Evolutionary conservation across 129 eudicot genomes (phyloP), one percentile per base, ranked within the genome.

Genomic region (Artemisia argyi): DNA sequence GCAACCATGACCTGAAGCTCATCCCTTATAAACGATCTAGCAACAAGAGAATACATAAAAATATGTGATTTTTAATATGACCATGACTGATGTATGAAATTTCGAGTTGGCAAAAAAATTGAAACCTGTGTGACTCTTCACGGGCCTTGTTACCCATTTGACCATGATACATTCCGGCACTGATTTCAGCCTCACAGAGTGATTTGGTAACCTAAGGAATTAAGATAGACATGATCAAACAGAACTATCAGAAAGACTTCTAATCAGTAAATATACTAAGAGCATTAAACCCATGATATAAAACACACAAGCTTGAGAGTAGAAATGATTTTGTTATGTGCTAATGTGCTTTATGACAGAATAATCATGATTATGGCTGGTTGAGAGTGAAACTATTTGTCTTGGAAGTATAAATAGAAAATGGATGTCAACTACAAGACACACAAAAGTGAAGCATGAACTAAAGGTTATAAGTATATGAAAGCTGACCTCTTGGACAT

Each of bases 121-220:
- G 65, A 39, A 55, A 92, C 96, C 96, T 92, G 80, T 92, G 96
- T 55, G 89, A 83, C 76, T 79, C 91, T 79, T 87, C 88, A 26
- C 98, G 95, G 57, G 89, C 89, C 76, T 76, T 85, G 81, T 68
- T 81, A 70, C 78, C 75, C 98, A 92, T 83, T 81, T 85, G 91
- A 66, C 98, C 96, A 85, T 92, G 98, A 82, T 92, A 92, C 61
- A 85, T 92, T 75, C 95, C 98, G 47, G 89, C 84, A 66, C 78
- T 76, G 54, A 92, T 76, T 80, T 89, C 89, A 16, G 82, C 88
- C 72, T 71, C 85, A 49, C 77, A 73, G 46, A 92, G 86, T 72
- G 76, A 81, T 77, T 73, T 73, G 75, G 78, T 75, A 60, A 91
- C 74, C 95, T 91, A 65, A 66, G 46, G 54, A 73, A 77, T 19